Conservation (phyloP, 495 filamentous ascomycete species). For the Podospora appendiculata region DNA sequence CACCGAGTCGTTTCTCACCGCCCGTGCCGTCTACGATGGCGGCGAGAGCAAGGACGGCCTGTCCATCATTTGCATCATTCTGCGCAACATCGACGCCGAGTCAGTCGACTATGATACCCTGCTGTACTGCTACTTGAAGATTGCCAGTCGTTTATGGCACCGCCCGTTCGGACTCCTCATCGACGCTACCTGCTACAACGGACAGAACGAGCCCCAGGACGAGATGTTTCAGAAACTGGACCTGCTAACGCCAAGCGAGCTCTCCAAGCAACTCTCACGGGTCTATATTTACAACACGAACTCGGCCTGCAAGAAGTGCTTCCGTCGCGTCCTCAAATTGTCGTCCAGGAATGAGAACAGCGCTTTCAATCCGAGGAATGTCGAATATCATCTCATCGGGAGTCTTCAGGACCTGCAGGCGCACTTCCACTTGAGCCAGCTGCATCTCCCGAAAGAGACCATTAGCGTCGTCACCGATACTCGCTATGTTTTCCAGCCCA, state of each 20-base stretch:
- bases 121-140: slow-evolving; percentile 58
- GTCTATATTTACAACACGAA: slow-evolving; percentile 67
- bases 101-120: slow-evolving; percentile 53
- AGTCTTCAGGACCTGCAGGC: slow-evolving; percentile 52
- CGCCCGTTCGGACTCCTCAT: slow-evolving; percentile 56
- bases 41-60: slow-evolving; percentile 61
- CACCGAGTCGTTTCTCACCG: slow-evolving; percentile 50
- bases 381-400: slow-evolving; percentile 54
- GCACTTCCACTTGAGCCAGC: slow-evolving; percentile 55
- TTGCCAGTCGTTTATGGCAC: slow-evolving; percentile 60
- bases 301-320: slow-evolving; percentile 54
- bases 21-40: slow-evolving; percentile 57
- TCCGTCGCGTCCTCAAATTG: slow-evolving; percentile 48
- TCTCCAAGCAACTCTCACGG: slow-evolving; percentile 45
- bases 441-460: slow-evolving; percentile 59
- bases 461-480: slow-evolving; percentile 57
- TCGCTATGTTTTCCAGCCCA: slow-evolving; percentile 54
- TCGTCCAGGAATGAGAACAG: slow-evolving; percentile 46
- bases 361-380: slow-evolving; percentile 50
- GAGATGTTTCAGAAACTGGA: slow-evolving; percentile 50
- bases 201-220: slow-evolving; percentile 53
- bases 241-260: slow-evolving; percentile 49
- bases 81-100: slow-evolving; percentile 54
- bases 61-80: slow-evolving; percentile 58
- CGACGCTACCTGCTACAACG: slow-evolving; percentile 58